Base-by-base conservation (phyloP, 805 yeast genomes). In the Saturnispora quitensis region DNA sequence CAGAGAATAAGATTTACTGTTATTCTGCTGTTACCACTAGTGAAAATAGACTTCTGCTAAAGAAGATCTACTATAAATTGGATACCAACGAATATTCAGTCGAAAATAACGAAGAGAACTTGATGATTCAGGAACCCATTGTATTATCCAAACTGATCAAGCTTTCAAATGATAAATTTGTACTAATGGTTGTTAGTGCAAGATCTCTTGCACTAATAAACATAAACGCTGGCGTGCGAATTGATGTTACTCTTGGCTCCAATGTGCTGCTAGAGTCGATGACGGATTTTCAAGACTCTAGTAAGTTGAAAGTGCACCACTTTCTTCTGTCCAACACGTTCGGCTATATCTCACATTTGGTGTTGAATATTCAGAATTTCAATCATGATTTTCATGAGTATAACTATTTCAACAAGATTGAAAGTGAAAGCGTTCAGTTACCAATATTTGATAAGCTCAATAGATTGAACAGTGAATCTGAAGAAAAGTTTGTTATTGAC, bases 381-480 rank as follows among this genome's bases (percentile, higher is more conserved):
- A 47, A 40, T 5, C 27, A 45, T 12, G 24, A 28, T 18, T 36
- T 48, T 7, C 25, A 48, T 18, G 40, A 46, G 2, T 48, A 42
- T 40, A 48, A 58, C 31, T 58, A 58, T 40, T 54, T 50, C 22
- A 31, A 42, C 17, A 35, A 28, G 13, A 54, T 56, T 4, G 35
- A 35, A 10, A 34, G 40, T 13, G 20, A 38, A 28, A 50, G 48
- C 6, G n/a, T 55, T 13, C 24, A 18, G 22, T 18, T 38, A 18
- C 60, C 61, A 4, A 25, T 58, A 4, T 53, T 58, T 43, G n/a
- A 31, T 3, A 55, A 56, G 36, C 31, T 59, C n/a, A 54, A 58
- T 40, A 40, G 47, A 13, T 17, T 58, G 40, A 52, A 48, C n/a
- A 17, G 42, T 18, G 50, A 49, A 8, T 22, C 40, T 12, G 52